A percentile compares a stretch with the other conserved stretches of the same genome.
These are phyloP conservation scores for Avicennia marina DNA, from an alignment of 257 asterid species.

Conservation along the genomic window DNA sequence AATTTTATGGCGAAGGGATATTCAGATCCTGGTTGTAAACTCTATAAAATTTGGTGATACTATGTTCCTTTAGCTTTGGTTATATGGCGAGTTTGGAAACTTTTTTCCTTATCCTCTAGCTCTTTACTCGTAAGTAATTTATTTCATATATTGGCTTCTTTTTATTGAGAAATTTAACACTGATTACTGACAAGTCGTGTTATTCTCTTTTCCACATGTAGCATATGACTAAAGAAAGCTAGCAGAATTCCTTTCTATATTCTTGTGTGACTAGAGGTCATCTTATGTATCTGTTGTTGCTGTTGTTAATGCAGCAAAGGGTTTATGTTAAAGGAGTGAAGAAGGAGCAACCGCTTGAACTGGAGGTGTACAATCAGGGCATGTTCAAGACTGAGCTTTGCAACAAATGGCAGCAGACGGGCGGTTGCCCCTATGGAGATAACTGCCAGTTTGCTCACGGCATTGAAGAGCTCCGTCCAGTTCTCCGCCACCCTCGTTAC, in stretches of 20 bases:
- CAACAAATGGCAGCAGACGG: slow-evolving; percentile 92
- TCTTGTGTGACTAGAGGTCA: not conserved
- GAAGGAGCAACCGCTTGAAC: slow-evolving; percentile 50
- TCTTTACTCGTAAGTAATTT: too few species aligned
- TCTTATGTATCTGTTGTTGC: not conserved
- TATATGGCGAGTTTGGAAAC: too few species aligned
- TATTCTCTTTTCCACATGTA: not conserved
- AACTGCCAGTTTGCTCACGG: slow-evolving; percentile 85
- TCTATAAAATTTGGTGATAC: too few species aligned
- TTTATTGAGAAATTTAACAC: too few species aligned
- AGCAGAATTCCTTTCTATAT: not conserved
- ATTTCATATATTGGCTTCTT: too few species aligned
- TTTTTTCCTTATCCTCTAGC: too few species aligned
- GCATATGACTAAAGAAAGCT: not conserved
- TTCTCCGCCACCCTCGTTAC: slow-evolving; percentile 85
- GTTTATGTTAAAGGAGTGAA: slow-evolving; percentile 55
- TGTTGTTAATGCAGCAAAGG: slow-evolving; percentile 47
- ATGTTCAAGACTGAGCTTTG: slow-evolving; percentile 83
- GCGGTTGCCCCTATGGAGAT: slow-evolving; percentile 64
- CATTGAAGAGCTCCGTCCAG: slow-evolving; percentile 68
- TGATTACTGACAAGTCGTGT: not conserved
- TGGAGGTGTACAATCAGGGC: slow-evolving; percentile 84
- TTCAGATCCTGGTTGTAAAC: too few species aligned
- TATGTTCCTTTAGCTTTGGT: too few species aligned
- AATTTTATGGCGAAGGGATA: too few species aligned